Evolutionary conservation across 2,329 filamentous ascomycete genomes (phyloP), one percentile per base, ranked within the genome.

Genomic region (Aspergillus pseudoviridinutans): DNA sequence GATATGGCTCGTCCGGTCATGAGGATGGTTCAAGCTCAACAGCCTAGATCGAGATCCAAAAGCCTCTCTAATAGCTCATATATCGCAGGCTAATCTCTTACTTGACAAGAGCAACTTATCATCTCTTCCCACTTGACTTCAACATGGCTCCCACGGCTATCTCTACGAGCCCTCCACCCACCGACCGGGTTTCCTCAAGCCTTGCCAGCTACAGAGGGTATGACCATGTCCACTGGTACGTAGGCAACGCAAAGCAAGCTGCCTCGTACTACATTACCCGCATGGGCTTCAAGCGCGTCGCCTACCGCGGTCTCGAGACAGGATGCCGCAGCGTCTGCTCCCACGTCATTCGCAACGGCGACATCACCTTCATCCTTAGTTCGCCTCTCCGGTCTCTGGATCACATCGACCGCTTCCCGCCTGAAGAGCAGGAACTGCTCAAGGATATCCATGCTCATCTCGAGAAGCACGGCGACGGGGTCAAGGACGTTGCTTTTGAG

Each of bases 171-270:
- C 64, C 68, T 5, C 60, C 68, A 20, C 56, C 66, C n/a, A 59
- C 62, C 7, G 53, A 58, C 5, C 50, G 57, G 5, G 53, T 51
- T 14, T 51, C 58, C 47, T 66, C 64, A 46, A 65, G 66, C 22
- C 59, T 76, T 17, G 68, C 69, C 51, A 73, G 71, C 60, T 77
- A 96, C 79, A 84, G 85, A 60, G 92, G 91, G 70, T 97, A 96
- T 74, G 91, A 96, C 77, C 90, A 96, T 76, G 85, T 96, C 56
- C 92, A 91, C 65, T 97, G 92, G 92, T 96, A 91, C 80, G 93
- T 97, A 29, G 92, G 92, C 71, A 97, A 97, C 72, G 92, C 93
- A 67, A 97, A 97, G 78, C 92, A 97, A 80, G 91, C 92, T 2
- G 92, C 92, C 42, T 84, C 88, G 14, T 97, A 91, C 79, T 97